Evolutionary conservation across 2,329 filamentous ascomycete genomes (phyloP).

Genomic region (Fonsecaea pedrosoi): DNA sequence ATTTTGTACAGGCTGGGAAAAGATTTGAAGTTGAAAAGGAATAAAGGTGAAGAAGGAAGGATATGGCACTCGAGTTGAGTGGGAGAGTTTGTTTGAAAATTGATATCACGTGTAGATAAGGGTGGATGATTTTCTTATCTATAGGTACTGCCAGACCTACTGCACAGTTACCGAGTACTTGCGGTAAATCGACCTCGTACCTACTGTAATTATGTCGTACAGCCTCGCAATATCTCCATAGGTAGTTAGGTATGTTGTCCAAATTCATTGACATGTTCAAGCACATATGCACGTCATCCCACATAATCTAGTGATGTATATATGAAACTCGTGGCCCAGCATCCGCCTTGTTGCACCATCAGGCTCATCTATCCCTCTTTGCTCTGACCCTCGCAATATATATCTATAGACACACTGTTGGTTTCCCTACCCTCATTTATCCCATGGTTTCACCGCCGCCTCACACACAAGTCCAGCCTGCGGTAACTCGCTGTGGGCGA

Average conservation of each 20-base stretch:
- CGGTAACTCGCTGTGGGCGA: constrained; percentile 51
- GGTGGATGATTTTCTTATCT: neutral
- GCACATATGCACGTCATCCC: too few species aligned
- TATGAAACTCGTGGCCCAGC: too few species aligned
- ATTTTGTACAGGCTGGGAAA: too few species aligned
- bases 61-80: neutral
- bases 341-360: neutral
- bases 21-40: too few species aligned
- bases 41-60: neutral
- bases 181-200: too few species aligned
- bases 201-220: too few species aligned
- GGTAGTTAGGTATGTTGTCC: too few species aligned
- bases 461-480: constrained; percentile 46
- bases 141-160: neutral
- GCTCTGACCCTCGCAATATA: neutral
- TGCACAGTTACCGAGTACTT: too few species aligned
- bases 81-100: neutral
- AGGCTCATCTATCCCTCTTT: neutral
- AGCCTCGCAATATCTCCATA: too few species aligned
- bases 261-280: too few species aligned
- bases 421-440: neutral
- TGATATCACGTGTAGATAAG: neutral
- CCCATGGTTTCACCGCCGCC: constrained; percentile 47
- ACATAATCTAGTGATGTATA: too few species aligned
- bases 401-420: neutral